Conservation (phyloP, 163 green algal genomes). For the Picocystis sp. region DNA sequence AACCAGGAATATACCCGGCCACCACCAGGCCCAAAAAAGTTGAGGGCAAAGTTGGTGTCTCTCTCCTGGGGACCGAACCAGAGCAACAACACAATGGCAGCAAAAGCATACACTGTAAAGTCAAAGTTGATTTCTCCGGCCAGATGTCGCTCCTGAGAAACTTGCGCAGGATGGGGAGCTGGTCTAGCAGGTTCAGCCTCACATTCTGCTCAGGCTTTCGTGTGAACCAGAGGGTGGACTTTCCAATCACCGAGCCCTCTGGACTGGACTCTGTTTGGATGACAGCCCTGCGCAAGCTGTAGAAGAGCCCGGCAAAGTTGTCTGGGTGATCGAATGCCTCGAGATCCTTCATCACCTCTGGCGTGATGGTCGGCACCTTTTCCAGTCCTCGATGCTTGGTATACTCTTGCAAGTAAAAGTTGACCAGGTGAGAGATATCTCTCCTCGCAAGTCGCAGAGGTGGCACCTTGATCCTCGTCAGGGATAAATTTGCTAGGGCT, state of each 20-base stretch:
- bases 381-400: conserved; percentile 9
- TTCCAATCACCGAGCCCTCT: conserved; percentile 8
- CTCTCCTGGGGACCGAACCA: conserved; percentile 47
- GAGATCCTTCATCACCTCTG: conserved; percentile 36
- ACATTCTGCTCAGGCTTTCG: conserved; percentile 30
- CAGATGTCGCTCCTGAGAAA: conserved; percentile 39
- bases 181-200: conserved; percentile 32
- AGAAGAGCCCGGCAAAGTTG: conserved; percentile 47
- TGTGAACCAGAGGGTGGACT: background rate
- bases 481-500: background rate
- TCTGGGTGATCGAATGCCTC: conserved; percentile 39
- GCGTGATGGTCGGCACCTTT: conserved; percentile 22
- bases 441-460: conserved; percentile 43
- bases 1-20: conserved; percentile 50
- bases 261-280: conserved; percentile 34
- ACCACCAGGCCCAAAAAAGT: conserved; percentile 69
- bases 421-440: conserved; percentile 39
- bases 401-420: conserved; percentile 26
- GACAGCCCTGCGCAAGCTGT: conserved; percentile 33
- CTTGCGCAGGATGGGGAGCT: conserved; percentile 21
- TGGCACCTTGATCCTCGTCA: conserved; percentile 23
- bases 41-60: conserved; percentile 47
- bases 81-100: conserved; percentile 36
- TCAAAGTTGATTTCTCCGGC: conserved; percentile 50
- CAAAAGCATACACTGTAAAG: conserved; percentile 28